phyloP scores from a whole-genome alignment of 306 rosid genomes.

The Rosa chinensis region DNA sequence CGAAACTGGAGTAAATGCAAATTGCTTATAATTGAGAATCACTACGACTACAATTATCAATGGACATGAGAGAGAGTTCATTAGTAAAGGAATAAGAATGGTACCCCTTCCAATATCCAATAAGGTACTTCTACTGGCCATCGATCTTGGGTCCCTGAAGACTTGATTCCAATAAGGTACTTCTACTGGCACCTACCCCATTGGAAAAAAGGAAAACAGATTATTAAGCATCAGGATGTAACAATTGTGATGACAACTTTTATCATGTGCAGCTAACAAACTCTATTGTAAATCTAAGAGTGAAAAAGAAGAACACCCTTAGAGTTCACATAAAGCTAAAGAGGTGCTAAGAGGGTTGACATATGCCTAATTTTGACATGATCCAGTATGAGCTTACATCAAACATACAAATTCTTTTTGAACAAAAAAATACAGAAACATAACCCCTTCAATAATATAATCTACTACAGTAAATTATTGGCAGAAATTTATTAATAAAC shows the following conservation, averaged over 20 bases:
- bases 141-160: constrained; percentile 60
- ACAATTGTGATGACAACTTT: background rate
- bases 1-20: background rate
- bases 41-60: background rate
- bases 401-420: too few species aligned
- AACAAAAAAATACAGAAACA: background rate
- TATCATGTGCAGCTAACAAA: background rate
- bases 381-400: too few species aligned
- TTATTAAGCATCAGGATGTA: background rate
- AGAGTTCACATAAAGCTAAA: constrained; percentile 57
- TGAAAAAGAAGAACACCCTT: background rate
- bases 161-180: constrained; percentile 75
- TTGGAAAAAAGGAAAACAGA: background rate
- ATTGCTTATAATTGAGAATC: background rate
- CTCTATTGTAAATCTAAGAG: background rate
- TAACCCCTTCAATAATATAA: too few species aligned
- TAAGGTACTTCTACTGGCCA: constrained; percentile 75
- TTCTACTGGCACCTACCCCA: constrained; percentile 51
- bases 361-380: too few species aligned
- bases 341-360: constrained; percentile 20
- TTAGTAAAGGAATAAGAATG: background rate
- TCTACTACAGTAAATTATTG: too few species aligned
- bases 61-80: constrained; percentile 3
- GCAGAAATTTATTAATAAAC: too few species aligned
- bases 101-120: constrained; percentile 90